Evolutionary conservation across 257 asterid genomes (phyloP).

Genomic region (Solanum acaule): DNA sequence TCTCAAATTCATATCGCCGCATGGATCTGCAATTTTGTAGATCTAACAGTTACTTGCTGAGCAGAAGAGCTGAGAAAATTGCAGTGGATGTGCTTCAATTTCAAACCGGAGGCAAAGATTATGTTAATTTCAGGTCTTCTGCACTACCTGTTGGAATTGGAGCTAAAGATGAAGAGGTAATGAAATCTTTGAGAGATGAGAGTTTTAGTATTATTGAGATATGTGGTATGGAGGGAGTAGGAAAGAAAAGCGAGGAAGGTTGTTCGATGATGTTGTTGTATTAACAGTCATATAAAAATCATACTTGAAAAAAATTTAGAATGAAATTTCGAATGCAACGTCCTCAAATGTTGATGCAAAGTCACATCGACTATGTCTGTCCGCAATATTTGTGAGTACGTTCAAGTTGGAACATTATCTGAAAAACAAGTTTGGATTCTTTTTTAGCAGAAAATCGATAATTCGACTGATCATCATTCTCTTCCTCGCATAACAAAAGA

Average conservation of each 20-base stretch:
- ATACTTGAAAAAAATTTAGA: too few relatives aligned
- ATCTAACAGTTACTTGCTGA: not conserved
- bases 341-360: not conserved
- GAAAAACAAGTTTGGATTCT: not conserved
- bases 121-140: not conserved
- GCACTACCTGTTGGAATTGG: not conserved
- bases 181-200: not conserved
- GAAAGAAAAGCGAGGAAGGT: not conserved
- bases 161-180: not conserved
- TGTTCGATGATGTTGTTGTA: not conserved
- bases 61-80: not conserved
- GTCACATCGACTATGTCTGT: not conserved
- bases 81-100: not conserved
- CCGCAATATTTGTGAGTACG: too few relatives aligned
- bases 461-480: not conserved
- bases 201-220: not conserved
- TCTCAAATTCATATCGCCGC: not conserved
- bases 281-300: not conserved
- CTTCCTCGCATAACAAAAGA: not conserved
- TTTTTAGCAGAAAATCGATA: not conserved
- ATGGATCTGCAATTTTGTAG: not conserved
- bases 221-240: not conserved
- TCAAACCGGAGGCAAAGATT: not conserved
- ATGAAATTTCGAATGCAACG: fast-evolving
- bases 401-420: not conserved